Base-by-base conservation (phyloP, 768 basidiomycete species). In the Postia placenta region DNA sequence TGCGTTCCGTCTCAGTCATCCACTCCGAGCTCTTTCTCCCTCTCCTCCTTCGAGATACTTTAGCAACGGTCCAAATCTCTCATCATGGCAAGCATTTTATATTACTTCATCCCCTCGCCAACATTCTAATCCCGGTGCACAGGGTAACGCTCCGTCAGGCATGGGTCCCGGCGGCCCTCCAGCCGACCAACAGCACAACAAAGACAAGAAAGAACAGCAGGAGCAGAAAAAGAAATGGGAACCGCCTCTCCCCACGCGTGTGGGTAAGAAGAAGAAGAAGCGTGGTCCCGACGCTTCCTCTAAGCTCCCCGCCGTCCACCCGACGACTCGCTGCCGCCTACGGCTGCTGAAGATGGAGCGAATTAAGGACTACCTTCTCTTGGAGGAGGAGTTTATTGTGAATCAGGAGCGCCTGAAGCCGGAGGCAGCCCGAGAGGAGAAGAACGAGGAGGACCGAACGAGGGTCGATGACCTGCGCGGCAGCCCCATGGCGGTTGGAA, bases 401-500 rank as follows among this genome's bases (percentile, higher is more conserved):
- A 95, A 94, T 60, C 92, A 95, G 66, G 92, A 94, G 64, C 80
- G 87, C 6, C 72, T 93, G 56, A 91, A 91, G 66, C 92, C 92
- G 0, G 86, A 92, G 63, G 76, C 85, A 0, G 85, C 86, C 19
- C 76, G 87, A 30, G 93, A 98, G 67, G 93, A 96, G 71, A 91
- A 92, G 76, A 90, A 92, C 53, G 92, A 93, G 64, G 94, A 96
- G 63, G 94, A 98, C 62, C 75, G 90, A 60, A 88, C 87, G 7
- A 87, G 82, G 60, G 92, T 99, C 41, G 95, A 99, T 67, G 91
- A 93, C 67, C 66, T 99, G 27, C 84, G 95, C 27, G 96, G 96
- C 5, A 87, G 83, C 42, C 96, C 95, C 6, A 95, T 99, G 92
- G 87, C 87, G n/a, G 92, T 99, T 52, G 96, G 96, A 19, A 92